Percentiles rank a stretch among this genome's conserved stretches.
phyloP scores from a whole-genome alignment of 2,329 filamentous ascomycete species.

The Aspergillus piperis region DNA sequence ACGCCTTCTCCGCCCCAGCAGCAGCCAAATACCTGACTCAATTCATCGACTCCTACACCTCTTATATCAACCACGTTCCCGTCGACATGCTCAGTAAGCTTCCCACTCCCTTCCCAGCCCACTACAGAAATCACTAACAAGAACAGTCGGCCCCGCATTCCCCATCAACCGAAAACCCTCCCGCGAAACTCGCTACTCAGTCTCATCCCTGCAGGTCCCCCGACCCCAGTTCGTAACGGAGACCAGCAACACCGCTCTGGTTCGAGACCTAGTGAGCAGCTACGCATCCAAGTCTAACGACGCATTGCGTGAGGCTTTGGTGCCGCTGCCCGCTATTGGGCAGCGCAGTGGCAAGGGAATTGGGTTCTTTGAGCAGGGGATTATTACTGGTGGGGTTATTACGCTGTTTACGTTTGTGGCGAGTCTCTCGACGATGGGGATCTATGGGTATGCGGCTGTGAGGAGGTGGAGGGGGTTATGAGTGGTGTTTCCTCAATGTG shows the following conservation, averaged over 20 bases:
- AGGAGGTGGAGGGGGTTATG: conserved; percentile 13
- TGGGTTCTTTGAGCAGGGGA: conserved; percentile 54
- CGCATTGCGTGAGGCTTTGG: conserved; percentile 34
- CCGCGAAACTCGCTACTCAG: conserved; percentile 46
- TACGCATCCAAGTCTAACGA: conserved; percentile 19
- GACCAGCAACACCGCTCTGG: conserved; percentile 16
- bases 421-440: conserved; percentile 26
- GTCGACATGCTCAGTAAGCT: conserved; percentile 52
- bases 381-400: conserved; percentile 37
- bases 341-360: conserved; percentile 33
- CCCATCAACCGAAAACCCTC: conserved; percentile 40
- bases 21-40: conserved; percentile 62
- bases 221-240: conserved; percentile 47
- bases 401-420: conserved; percentile 26
- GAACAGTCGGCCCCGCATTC: conserved; percentile 26
- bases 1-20: conserved; percentile 53
- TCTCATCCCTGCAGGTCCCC: conserved; percentile 47
- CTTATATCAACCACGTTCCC: conserved; percentile 62
- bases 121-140: neutral
- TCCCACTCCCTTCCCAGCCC: too few relatives aligned
- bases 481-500: too few relatives aligned
- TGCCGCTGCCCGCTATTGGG: conserved; percentile 35
- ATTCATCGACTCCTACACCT: conserved; percentile 53
- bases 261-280: conserved; percentile 18
- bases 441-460: conserved; percentile 26